These are phyloP conservation scores for Hypholoma sublateritium DNA, from an alignment of 768 basidiomycete species.

Conservation along the genomic window DNA sequence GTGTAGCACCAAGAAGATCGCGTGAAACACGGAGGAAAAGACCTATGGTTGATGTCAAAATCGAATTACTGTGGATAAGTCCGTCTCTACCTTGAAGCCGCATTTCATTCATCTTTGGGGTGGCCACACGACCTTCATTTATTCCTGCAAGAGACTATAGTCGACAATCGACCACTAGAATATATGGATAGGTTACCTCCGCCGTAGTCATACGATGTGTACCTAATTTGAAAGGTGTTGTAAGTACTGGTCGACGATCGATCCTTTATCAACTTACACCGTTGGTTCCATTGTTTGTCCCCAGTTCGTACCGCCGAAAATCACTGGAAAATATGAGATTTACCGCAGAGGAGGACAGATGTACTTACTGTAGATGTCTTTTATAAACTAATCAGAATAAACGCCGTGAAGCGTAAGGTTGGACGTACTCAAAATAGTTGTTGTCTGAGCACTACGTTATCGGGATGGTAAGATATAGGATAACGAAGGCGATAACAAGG, in stretches of 20 bases:
- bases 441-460: conserved; percentile 38
- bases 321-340: conserved; percentile 33
- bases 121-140: conserved; percentile 49
- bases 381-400: conserved; percentile 6
- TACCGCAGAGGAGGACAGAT: not conserved
- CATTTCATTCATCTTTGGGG: conserved; percentile 53
- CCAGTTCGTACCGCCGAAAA: conserved; percentile 67
- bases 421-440: conserved; percentile 49
- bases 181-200: conserved; percentile 22
- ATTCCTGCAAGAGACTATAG: conserved; percentile 35
- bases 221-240: conserved; percentile 9
- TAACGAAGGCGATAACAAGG: not conserved
- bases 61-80: not conserved
- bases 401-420: not conserved
- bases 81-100: conserved; percentile 39
- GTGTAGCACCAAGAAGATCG: conserved; percentile 42
- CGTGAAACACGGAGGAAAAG: conserved; percentile 52
- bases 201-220: conserved; percentile 65
- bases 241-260: not conserved
- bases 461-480: not conserved
- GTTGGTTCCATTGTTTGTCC: conserved; percentile 57
- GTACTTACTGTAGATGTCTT: conserved; percentile 47
- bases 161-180: not conserved
- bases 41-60: conserved; percentile 23
- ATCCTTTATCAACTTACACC: conserved; percentile 27